Conservation (phyloP, 2,329 filamentous ascomycete genomes). For the Diplodia scrobiculata region DNA sequence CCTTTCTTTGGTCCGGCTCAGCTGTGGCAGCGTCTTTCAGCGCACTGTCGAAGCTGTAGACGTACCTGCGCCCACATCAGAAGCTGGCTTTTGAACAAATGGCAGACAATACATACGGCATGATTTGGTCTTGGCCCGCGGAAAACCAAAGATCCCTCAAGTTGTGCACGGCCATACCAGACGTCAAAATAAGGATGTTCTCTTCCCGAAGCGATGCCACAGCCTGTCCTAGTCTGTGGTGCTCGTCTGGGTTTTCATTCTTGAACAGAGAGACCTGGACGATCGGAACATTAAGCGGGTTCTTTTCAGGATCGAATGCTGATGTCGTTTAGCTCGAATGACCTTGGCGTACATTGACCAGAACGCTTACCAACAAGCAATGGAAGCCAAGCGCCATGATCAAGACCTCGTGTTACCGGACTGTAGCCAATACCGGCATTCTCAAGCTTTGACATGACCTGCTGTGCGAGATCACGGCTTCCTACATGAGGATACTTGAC, state of each 20-base stretch:
- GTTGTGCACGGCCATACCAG: slow-evolving; percentile 41
- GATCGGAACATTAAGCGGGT: slow-evolving; percentile 41
- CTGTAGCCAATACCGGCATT: slow-evolving; percentile 62
- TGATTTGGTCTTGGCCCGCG: slow-evolving; percentile 31
- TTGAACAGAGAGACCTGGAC: slow-evolving; percentile 33
- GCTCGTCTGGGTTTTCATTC: slow-evolving; percentile 31
- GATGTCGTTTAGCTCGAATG: slow-evolving; percentile 28
- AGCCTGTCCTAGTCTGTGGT: slow-evolving; percentile 32
- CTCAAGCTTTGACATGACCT: slow-evolving; percentile 58
- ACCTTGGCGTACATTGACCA: slow-evolving; percentile 30
- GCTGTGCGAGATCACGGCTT: slow-evolving; percentile 59
- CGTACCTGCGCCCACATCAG: slow-evolving; percentile 34
- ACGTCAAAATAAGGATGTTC: slow-evolving; percentile 31
- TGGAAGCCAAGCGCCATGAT: slow-evolving; percentile 74
- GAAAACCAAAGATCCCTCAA: slow-evolving; percentile 39
- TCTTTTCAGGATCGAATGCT: slow-evolving; percentile 44
- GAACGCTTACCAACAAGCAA: slow-evolving; percentile 56
- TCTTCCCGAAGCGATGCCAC: slow-evolving; percentile 32
- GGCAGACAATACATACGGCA: slow-evolving; percentile 33
- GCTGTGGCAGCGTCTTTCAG: slow-evolving; percentile 35
- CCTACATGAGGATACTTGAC: slow-evolving; percentile 65
- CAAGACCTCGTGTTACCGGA: slow-evolving; percentile 65
- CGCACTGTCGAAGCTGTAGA: slow-evolving; percentile 36
- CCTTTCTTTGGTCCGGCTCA: slow-evolving; percentile 36
- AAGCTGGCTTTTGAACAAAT: background rate